A percentile compares a stretch with the other conserved stretches of the same genome.
Conservation (phyloP, 2,329 filamentous ascomycete species). For the Nemania diffusa region DNA sequence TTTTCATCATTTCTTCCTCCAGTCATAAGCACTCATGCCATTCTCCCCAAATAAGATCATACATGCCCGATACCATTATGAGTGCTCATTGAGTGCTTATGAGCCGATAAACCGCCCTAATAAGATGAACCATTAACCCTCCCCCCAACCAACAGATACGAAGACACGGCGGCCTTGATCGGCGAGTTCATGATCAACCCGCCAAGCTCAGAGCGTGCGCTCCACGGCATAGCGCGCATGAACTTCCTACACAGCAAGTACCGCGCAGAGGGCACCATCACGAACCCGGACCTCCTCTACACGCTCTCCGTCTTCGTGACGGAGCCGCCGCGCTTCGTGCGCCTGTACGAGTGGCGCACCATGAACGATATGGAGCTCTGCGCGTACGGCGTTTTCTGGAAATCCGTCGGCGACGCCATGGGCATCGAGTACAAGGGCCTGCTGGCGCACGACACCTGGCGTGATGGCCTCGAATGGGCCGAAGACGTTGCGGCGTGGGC, state of each 20-base stretch:
- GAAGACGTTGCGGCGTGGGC: conserved; percentile 62
- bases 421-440: conserved; percentile 63
- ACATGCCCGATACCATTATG: not conserved
- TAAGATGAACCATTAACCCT: not conserved
- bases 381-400: conserved; percentile 76
- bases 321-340: conserved; percentile 72
- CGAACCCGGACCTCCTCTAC: conserved; percentile 53
- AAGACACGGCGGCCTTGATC: conserved; percentile 49
- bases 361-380: conserved; percentile 75
- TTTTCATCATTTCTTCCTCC: not conserved
- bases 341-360: conserved; percentile 75
- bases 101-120: not conserved
- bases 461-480: conserved; percentile 62
- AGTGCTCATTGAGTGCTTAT: not conserved
- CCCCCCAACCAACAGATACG: conserved; percentile 40
- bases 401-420: conserved; percentile 76
- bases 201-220: conserved; percentile 50
- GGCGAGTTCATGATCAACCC: conserved; percentile 50
- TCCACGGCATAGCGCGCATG: conserved; percentile 52
- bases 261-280: conserved; percentile 49
- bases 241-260: conserved; percentile 54
- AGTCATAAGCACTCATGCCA: not conserved
- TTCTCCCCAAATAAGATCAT: not conserved
- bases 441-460: conserved; percentile 53
- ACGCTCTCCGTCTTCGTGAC: conserved; percentile 68